Base-by-base conservation (phyloP, 2,329 filamentous ascomycete species). In the Fusarium sp. region DNA sequence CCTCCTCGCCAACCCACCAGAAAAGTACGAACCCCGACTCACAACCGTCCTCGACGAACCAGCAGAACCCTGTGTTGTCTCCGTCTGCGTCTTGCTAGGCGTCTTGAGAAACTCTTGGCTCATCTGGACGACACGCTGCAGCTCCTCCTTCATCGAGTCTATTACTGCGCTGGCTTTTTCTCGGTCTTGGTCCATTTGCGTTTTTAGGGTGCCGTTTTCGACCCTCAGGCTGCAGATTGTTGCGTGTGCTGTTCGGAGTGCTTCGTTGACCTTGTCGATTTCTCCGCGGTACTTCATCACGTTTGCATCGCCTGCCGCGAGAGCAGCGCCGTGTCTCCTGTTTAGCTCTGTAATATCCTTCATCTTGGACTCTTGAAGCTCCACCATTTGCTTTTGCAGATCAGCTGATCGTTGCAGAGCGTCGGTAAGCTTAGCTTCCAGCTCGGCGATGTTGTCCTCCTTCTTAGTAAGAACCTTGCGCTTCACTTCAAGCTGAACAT, bases 241-340 rank as follows among this genome's bases (percentile, higher is more conserved):
- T 29, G 84, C 82, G 65, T 89, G 84, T 1, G 89, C 88, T 0
- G 77, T 77, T 3, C 85, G 82, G 53, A 91, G 79, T 3, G 83
- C 80, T 5, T 75, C 80, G 65, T 85, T 87, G 6, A 88, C 80
- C 4, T 83, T 80, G 38, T 87, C 86, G 3, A 90, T 78, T 73
- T 90, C 87, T 0, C 70, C 77, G 6, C 85, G 79, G 20, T 91
- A 80, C 78, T 89, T 87, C 2, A 77, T 62, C 0, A 90, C 85
- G 2, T 85, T 80, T 0, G 86, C 84, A 65, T 91, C 89, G 0
- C 87, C 83, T 6, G 86, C 78, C 5, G 87, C 87, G 0, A 91
- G 83, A 1, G 84, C 85, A 0, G 80, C 78, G 1, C 85, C 87
- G 67, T 88, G 85, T 16, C 80, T 75, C 67, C 79, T 78, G 65